Base-by-base conservation (phyloP, 1,284 basidiomycete species). In the Sutorius eximius region DNA sequence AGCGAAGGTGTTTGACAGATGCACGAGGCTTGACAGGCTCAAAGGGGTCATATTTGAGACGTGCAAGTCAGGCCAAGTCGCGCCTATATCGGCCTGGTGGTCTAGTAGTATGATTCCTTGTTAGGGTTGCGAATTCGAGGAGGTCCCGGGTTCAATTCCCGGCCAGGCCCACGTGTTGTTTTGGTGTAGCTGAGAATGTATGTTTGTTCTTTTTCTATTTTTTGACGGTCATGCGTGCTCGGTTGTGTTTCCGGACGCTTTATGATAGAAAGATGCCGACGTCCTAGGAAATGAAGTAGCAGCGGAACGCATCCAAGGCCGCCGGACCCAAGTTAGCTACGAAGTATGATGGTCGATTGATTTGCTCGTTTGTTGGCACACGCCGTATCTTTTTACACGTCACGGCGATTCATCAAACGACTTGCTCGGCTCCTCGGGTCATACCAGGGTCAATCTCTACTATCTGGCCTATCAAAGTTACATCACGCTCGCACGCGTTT, bases 131-230 rank as follows among this genome's bases (percentile, higher is more conserved):
- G 27, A 44, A 70, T 58, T 86, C 84, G 84, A 86, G 84, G 86
- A 86, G 85, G 85, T 87, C 85, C 85, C 82, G 83, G 85, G 86
- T 87, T 88, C 86, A 87, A 87, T 87, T 87, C 85, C 85, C 83
- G 82, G 84, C 82, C 80, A 86, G 83, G 85, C 84, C 85, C 85
- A 22, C 55, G 6, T 38, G 45, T 53, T 52, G 53, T 52, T 43
- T 54, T 61, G 40, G 18, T 36, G 13, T 9, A 0, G 5, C 16
- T 18, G 6, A 22, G 11, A 13, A 11, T 50, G 51, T 37, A 24
- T 24, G 22, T 27, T 27, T 27, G 24, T 55, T 53, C 51, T 61
- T 27, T 59, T 49, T 41, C 42, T 38, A n/a, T 36, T 16, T 38
- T 44, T 30, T 24, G 15, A 33, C 33, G 22, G 18, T 29, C n/a